Evolutionary conservation across 768 basidiomycete genomes (phyloP).

Genomic region (Naganishia randhawae): DNA sequence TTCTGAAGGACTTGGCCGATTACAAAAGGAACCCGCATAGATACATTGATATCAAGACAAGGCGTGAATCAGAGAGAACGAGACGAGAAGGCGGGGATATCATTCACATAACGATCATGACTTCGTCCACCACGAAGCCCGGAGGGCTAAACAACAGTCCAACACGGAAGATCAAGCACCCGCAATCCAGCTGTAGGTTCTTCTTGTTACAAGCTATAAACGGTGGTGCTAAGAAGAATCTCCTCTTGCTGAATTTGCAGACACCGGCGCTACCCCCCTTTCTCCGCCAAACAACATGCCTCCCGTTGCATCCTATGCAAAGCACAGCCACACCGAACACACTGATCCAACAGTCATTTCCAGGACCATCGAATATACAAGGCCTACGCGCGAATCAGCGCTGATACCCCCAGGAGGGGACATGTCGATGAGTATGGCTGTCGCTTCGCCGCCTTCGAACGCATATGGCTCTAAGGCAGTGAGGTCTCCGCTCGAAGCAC

Average conservation of each 20-base stretch:
- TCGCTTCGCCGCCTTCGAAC: constrained; percentile 24
- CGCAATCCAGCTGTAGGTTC: constrained; percentile 46
- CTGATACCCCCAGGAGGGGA: constrained; percentile 48
- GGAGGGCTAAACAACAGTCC: constrained; percentile 24
- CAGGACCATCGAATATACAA: constrained; percentile 49
- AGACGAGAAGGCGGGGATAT: constrained; percentile 7
- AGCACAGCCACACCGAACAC: not conserved
- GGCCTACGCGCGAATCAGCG: constrained; percentile 48
- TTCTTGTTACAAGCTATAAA: not conserved
- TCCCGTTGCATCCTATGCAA: not conserved
- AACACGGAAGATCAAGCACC: constrained; percentile 46
- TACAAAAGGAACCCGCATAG: constrained; percentile 2
- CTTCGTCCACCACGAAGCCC: constrained; percentile 18
- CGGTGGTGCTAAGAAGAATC: no score
- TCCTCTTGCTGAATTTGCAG: constrained; percentile 28
- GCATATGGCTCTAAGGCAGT: not conserved
- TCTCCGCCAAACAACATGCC: constrained; percentile 21
- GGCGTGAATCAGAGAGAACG: not conserved
- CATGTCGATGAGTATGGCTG: constrained; percentile 47
- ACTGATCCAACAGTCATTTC: constrained; percentile 31
- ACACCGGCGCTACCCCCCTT: constrained; percentile 47
- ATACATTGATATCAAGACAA: not conserved
- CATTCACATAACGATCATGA: not conserved
- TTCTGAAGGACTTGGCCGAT: not conserved
- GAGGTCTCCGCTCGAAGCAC: constrained; percentile 39